phyloP scores from a whole-genome alignment of 345 rosid species.

The Clausena lansium region DNA sequence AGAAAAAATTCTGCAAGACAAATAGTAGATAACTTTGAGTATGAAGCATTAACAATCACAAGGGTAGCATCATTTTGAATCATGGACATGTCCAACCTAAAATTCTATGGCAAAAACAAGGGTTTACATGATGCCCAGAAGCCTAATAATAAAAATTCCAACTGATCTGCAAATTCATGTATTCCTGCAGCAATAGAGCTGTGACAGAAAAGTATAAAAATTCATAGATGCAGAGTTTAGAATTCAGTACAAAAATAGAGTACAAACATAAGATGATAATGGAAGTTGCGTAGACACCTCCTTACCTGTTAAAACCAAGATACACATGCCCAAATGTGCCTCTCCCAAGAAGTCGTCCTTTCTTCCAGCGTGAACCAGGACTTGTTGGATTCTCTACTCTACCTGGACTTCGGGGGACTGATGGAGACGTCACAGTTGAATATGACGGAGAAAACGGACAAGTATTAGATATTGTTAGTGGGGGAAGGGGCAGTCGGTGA shows the following conservation, averaged over 20 bases:
- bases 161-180: neutral
- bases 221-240: neutral
- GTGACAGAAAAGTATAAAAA: neutral
- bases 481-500: constrained; percentile 93
- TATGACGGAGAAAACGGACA: constrained; percentile 83
- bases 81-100: neutral
- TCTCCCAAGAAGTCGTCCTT: constrained; percentile 59
- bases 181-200: neutral
- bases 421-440: constrained; percentile 92
- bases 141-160: neutral
- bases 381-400: constrained; percentile 74
- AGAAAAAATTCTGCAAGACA: neutral
- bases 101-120: neutral
- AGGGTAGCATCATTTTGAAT: neutral
- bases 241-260: neutral
- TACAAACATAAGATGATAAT: neutral
- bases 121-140: neutral
- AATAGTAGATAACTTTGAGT: neutral
- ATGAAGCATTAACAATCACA: neutral
- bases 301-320: constrained; percentile 68
- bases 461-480: constrained; percentile 58
- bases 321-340: constrained; percentile 72
- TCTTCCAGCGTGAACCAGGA: constrained; percentile 67
- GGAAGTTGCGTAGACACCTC: neutral
- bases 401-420: constrained; percentile 93